Evolutionary conservation across 2,329 filamentous ascomycete genomes (phyloP).

Genomic region (Helminthosporium solani): DNA sequence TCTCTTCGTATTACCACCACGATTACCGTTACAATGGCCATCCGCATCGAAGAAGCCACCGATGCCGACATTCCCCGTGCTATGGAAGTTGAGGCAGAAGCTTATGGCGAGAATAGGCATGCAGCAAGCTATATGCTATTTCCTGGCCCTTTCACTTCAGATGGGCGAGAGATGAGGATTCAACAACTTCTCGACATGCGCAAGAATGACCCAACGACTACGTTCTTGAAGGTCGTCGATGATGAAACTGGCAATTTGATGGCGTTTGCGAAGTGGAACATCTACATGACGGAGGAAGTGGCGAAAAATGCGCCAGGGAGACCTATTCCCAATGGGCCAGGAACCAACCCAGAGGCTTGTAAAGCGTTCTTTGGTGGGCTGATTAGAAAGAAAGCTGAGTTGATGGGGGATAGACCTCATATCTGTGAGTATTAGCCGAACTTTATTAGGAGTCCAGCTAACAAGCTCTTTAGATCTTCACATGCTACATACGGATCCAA

Average conservation of each 20-base stretch:
- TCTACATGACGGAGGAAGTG: constrained; percentile 23
- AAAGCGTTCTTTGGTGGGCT: constrained; percentile 24
- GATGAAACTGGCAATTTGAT: constrained; percentile 25
- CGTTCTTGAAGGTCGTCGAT: constrained; percentile 28
- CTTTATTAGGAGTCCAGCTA: neutral
- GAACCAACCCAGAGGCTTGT: constrained; percentile 26
- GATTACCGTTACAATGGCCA: constrained; percentile 19
- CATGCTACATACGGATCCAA: constrained; percentile 29
- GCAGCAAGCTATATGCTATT: constrained; percentile 21
- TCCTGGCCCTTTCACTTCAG: constrained; percentile 26
- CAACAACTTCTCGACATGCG: constrained; percentile 12
- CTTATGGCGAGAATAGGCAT: constrained; percentile 20
- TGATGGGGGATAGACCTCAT: constrained; percentile 23
- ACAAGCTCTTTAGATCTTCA: constrained; percentile 22
- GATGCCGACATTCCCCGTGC: constrained; percentile 27
- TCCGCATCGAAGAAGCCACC: constrained; percentile 21
- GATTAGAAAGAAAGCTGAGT: constrained; percentile 17
- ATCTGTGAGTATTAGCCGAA: constrained; percentile 22
- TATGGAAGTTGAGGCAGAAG: constrained; percentile 22
- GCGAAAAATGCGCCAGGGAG: constrained; percentile 12
- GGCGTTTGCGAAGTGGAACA: constrained; percentile 32
- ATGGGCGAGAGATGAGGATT: constrained; percentile 8
- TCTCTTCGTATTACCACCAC: neutral
- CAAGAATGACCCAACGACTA: constrained; percentile 12
- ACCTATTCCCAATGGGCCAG: constrained; percentile 15